phyloP scores from a whole-genome alignment of 2,329 filamentous ascomycete species.

The Zymoseptoria brevis region DNA sequence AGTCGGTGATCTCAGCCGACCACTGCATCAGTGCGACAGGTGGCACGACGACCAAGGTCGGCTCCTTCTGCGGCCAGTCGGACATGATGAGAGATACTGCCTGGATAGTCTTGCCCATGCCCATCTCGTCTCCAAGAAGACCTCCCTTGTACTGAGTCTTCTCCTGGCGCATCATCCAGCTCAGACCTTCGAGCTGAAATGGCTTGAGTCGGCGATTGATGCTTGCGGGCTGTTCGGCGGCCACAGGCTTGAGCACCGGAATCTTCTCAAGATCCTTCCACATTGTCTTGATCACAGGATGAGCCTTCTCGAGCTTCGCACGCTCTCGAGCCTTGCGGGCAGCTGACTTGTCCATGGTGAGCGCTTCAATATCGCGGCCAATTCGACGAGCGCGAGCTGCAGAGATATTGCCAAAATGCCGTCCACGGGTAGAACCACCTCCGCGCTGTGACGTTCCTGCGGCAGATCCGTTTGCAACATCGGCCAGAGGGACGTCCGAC shows the following conservation, averaged over 20 bases:
- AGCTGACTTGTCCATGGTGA: constrained; percentile 12
- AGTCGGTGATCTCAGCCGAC: constrained; percentile 47
- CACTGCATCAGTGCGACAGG: constrained; percentile 8
- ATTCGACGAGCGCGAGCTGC: constrained; percentile 13
- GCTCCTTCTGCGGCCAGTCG: constrained; percentile 75
- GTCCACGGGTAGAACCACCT: constrained; percentile 7
- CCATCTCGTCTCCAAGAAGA: constrained; percentile 94
- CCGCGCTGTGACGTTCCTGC: constrained; percentile 3
- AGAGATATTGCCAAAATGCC: constrained; percentile 21
- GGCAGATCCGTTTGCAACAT: constrained; percentile 10
- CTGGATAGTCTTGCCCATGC: constrained; percentile 96
- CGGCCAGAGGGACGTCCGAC: constrained; percentile 23
- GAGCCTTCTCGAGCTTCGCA: constrained; percentile 61
- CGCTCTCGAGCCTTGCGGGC: constrained; percentile 44
- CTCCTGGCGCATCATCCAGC: constrained; percentile 93
- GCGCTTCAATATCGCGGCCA: constrained; percentile 12
- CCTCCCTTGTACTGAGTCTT: constrained; percentile 78
- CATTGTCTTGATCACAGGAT: constrained; percentile 75
- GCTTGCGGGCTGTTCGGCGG: constrained; percentile 61
- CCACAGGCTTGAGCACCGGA: constrained; percentile 56
- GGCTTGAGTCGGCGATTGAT: constrained; percentile 82
- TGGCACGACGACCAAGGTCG: constrained; percentile 42
- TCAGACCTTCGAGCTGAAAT: constrained; percentile 86
- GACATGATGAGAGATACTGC: constrained; percentile 98
- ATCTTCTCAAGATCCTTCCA: constrained; percentile 68